Evolutionary conservation across 768 basidiomycete species (phyloP).

Genomic region (Cystobasidium onofrii): DNA sequence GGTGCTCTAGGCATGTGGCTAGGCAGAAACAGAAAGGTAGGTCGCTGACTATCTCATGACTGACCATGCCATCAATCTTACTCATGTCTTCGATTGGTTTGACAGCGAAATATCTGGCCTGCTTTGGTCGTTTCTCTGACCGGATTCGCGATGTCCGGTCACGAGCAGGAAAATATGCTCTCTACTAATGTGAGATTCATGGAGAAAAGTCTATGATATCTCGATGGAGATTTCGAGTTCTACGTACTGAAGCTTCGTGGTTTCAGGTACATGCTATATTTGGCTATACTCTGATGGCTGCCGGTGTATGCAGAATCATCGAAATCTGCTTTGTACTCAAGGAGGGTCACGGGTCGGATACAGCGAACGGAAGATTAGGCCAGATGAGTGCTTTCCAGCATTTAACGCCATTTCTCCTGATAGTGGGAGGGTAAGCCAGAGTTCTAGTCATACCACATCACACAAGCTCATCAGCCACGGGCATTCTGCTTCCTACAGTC

Average conservation of each 20-base stretch:
- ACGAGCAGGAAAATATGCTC: slow-evolving; percentile 10
- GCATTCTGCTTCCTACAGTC: background rate
- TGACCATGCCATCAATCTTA: background rate
- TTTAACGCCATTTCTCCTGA: background rate
- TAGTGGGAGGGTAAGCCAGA: slow-evolving; percentile 3
- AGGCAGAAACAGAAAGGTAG: slow-evolving; percentile 4
- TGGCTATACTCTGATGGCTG: slow-evolving; percentile 15
- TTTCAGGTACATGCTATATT: slow-evolving; percentile 12
- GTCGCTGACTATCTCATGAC: background rate
- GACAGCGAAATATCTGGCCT: background rate
- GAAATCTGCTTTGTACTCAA: slow-evolving; percentile 8
- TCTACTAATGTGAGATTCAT: slow-evolving; percentile 3
- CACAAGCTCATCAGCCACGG: background rate
- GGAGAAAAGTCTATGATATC: no score
- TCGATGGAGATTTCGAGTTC: no score
- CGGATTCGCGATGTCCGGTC: slow-evolving; percentile 12
- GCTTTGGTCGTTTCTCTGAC: background rate
- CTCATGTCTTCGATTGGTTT: background rate
- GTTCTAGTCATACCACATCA: no score
- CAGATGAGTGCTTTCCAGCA: slow-evolving; percentile 8
- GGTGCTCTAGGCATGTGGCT: slow-evolving; percentile 22
- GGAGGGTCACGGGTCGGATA: background rate
- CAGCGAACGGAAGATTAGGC: background rate
- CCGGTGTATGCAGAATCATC: slow-evolving; percentile 3
- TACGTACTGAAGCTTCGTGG: background rate